A percentile compares a stretch with the other conserved stretches of the same genome.
phyloP scores from a whole-genome alignment of 306 rosid species.

The Datisca glomerata region DNA sequence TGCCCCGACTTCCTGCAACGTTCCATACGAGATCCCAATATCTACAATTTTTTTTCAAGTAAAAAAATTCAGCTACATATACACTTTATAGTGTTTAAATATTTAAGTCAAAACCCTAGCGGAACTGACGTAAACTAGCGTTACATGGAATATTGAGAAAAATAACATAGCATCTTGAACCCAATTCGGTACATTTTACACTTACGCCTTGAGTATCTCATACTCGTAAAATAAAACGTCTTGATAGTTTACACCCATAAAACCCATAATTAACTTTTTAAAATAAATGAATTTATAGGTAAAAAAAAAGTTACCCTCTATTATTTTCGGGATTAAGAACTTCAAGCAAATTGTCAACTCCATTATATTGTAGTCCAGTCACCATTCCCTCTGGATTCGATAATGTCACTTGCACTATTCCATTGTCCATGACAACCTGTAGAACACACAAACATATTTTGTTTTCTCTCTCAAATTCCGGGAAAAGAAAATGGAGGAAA shows the following conservation, averaged over 20 bases:
- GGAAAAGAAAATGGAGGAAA: conserved; percentile 1
- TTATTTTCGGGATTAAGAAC: conserved; percentile 19
- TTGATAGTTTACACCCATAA: neutral
- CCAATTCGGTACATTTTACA: no score
- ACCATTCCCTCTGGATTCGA: conserved; percentile 73
- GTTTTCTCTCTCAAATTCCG: neutral
- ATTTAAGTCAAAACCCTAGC: neutral
- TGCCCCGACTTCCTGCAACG: conserved; percentile 28
- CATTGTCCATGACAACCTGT: conserved; percentile 78
- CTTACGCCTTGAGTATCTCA: no score
- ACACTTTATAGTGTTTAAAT: neutral
- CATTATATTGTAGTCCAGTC: conserved; percentile 49
- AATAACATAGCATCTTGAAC: no score
- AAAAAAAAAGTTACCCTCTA: conserved; percentile 42
- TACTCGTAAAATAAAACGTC: neutral
- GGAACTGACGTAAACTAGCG: no score
- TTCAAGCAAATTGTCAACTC: conserved; percentile 67
- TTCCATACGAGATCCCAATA: conserved; percentile 96
- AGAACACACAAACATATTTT: neutral
- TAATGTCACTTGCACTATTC: conserved; percentile 45
- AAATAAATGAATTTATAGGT: neutral
- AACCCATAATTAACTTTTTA: neutral
- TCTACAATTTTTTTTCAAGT: conserved; percentile 16
- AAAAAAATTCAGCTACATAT: neutral
- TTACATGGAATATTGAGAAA: no score